A percentile compares a stretch with the other conserved stretches of the same genome.
Conservation (phyloP, 441 rosid species). For the Pelargonium cotyledonis region DNA sequence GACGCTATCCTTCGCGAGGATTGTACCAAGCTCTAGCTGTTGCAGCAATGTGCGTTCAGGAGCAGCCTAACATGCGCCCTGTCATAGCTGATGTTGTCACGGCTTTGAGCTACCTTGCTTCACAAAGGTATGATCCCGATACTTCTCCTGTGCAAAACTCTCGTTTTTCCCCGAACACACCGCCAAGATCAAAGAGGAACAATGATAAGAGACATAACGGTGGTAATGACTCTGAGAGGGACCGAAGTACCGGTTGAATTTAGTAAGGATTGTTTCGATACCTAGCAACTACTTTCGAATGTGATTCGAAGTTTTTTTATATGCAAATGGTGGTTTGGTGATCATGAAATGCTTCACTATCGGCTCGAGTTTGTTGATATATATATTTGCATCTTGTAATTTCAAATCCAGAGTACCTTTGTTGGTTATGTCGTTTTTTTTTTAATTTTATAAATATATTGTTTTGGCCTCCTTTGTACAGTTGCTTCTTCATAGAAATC, state of each 20-base stretch:
- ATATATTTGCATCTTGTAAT: no score
- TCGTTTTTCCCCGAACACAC: constrained; percentile 36
- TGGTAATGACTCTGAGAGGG: constrained; percentile 20
- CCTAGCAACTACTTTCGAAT: no score
- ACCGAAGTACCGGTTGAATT: constrained; percentile 16
- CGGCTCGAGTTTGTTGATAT: no score
- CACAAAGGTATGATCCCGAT: constrained; percentile 48
- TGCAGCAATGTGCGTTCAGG: constrained; percentile 97
- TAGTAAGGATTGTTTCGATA: no score
- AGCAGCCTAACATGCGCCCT: constrained; percentile 87
- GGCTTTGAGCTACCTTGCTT: constrained; percentile 77
- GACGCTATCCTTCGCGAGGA: constrained; percentile 79
- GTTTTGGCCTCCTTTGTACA: neutral
- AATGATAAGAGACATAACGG: constrained; percentile 24
- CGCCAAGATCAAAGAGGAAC: constrained; percentile 41
- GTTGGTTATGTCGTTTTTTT: no score
- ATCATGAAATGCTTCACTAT: no score
- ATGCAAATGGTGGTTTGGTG: no score
- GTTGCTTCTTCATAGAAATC: neutral
- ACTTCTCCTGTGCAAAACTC: constrained; percentile 25
- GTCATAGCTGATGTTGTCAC: constrained; percentile 82
- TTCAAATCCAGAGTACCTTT: no score
- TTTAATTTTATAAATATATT: no score
- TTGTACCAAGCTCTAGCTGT: constrained; percentile 93
- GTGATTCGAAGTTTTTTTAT: no score